Evolutionary conservation across 1,284 basidiomycete genomes (phyloP).

Genomic region (Ustilago sp.): DNA sequence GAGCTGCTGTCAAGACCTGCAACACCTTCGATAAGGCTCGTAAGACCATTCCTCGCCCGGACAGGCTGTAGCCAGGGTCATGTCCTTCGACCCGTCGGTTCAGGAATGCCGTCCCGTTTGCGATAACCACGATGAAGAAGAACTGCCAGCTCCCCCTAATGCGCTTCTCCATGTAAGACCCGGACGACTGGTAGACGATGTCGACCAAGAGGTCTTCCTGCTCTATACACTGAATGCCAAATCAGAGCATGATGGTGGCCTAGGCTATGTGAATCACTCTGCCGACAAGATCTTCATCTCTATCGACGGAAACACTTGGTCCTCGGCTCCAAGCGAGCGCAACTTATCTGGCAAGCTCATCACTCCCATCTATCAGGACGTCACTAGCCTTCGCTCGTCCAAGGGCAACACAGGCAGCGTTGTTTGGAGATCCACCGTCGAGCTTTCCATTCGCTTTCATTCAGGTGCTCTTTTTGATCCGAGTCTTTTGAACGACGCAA

Average conservation of each 20-base stretch:
- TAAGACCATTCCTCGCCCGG: too few species aligned
- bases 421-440: conserved; percentile 59
- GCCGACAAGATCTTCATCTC: conserved; percentile 41
- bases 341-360: conserved; percentile 29
- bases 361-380: conserved; percentile 43
- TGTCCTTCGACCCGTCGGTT: neutral
- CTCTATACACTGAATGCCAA: conserved; percentile 48
- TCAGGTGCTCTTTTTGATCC: conserved; percentile 27
- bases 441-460: conserved; percentile 42
- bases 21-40: neutral
- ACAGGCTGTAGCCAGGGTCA: neutral
- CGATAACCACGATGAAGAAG: neutral
- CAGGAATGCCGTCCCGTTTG: neutral
- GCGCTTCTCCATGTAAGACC: conserved; percentile 13
- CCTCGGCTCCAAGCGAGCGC: conserved; percentile 17
- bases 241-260: conserved; percentile 40
- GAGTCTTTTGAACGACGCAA: conserved; percentile 10
- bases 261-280: conserved; percentile 52
- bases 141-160: conserved; percentile 19
- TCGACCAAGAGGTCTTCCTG: conserved; percentile 58
- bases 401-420: conserved; percentile 65
- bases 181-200: conserved; percentile 37
- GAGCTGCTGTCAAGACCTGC: neutral
- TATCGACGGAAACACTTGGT: conserved; percentile 30
- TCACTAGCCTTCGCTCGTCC: conserved; percentile 55